A percentile compares a stretch with the other conserved stretches of the same genome.
phyloP scores from a whole-genome alignment of 768 basidiomycete species.

The Kwoniella bestiolae region DNA sequence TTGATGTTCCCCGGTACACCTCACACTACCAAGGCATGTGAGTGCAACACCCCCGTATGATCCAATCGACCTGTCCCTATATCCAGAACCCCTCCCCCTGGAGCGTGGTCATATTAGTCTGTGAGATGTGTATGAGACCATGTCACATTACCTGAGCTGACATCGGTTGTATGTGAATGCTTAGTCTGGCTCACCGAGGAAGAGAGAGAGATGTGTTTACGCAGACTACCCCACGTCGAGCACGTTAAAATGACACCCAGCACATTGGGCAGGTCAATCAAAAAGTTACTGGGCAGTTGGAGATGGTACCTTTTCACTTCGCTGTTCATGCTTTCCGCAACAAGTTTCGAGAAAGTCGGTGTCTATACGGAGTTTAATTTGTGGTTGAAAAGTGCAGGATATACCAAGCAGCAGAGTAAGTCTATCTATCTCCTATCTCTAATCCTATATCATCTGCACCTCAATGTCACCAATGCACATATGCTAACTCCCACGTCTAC shows the following conservation, averaged over 20 bases:
- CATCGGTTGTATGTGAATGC: not conserved
- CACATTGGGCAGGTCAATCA: slow-evolving; percentile 24
- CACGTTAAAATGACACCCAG: slow-evolving; percentile 33
- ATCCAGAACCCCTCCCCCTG: too few species aligned
- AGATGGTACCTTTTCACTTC: slow-evolving; percentile 38
- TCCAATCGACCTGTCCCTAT: too few species aligned
- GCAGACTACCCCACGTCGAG: slow-evolving; percentile 33
- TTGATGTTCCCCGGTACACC: slow-evolving; percentile 75
- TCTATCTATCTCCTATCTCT: too few species aligned
- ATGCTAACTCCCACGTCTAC: too few species aligned
- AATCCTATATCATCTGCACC: too few species aligned
- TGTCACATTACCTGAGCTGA: not conserved
- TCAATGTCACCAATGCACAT: too few species aligned
- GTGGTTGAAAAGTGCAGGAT: slow-evolving; percentile 37
- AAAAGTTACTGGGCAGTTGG: slow-evolving; percentile 23
- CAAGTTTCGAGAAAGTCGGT: slow-evolving; percentile 36
- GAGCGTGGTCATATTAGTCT: too few species aligned
- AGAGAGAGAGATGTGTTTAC: slow-evolving; percentile 39
- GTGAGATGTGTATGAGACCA: too few species aligned
- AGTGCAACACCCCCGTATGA: too few species aligned
- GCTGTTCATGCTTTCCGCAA: slow-evolving; percentile 36
- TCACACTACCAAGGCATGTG: slow-evolving; percentile 60
- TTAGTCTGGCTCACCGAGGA: slow-evolving; percentile 68
- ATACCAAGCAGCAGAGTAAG: slow-evolving; percentile 26
- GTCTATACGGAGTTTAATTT: slow-evolving; percentile 33